Evolutionary conservation across 108 stramenopile species (phyloP), one percentile per base, ranked within the genome.

Genomic region (Skeletonema costatum): DNA sequence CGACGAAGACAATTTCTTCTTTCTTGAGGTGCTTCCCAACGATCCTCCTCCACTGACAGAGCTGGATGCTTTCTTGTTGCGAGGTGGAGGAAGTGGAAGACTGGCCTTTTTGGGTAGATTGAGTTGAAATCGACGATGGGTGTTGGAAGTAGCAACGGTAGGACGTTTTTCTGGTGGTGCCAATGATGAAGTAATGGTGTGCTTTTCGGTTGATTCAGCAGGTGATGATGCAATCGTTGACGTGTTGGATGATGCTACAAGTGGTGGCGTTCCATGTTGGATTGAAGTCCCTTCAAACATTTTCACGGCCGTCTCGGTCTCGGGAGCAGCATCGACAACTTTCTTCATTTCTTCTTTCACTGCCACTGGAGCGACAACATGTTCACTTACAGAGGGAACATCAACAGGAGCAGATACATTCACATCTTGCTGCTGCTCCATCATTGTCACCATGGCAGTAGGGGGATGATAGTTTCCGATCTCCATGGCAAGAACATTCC

Each of bases 201-300:
- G 53, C 53, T 56, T 56, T 25, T 56, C 53, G 19, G 53, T 56
- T 21, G 33, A 17, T 17, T 51, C 56, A 32, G 69, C 51, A 14
- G 51, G 21, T 53, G 56, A 32, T 38, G 19, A 5, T 35, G 69
- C 12, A 32, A 42, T 60, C 33, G 16, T 41, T 17, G 66, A 8
- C 16, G 11, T 19, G 17, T 46, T 67, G 70, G 29, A n/a, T 38
- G 58, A 42, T 61, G 30, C 35, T 60, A n/a, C 41, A 19, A 42
- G 19, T 29, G 60, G 42, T 21, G 11, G 56, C 2, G 11, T 41
- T 60, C 14, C 38, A 4, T 41, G 38, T 32, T 29, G 29, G 38
- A 56, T 42, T 46, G 21, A 36, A 61, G 70, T 29, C 32, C 12
- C 53, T 68, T 38, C 66, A 44, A 38, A 38, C 64, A n/a, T 64